Base-by-base conservation (phyloP, 257 asterid species). In the Solanum pinnatisectum region DNA sequence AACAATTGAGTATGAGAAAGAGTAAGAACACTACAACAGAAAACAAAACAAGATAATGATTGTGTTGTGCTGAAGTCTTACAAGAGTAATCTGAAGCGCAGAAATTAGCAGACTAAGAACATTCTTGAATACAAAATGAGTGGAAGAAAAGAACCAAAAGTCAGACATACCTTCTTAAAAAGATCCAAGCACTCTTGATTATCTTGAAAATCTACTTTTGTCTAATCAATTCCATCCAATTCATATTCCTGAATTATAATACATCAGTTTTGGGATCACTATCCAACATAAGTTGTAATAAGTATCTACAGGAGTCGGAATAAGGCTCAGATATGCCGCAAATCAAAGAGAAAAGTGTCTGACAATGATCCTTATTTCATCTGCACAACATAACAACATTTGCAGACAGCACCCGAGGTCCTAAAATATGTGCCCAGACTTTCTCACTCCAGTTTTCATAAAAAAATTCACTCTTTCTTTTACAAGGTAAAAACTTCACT, bases 121-220 rank as follows among this genome's bases (percentile, higher is more conserved):
- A 79, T 44, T 44, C 27, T 18, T 44, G 67, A 79, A 27, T 44
- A 67, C 39, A 27, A 79, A 79, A 79, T 86, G 22, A 60, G 56
- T 42, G 52, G 10, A 63, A 84, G 15, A 88, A 27, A 72, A 20
- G 63, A 65, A 9, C 22, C 72, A 87, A 87, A 82, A 84, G 32
- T 70, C 90, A 49, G 52, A 90, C 73, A 94, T 87, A 97, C 99
- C 96, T 94, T 95, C 94, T 97, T 99, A 68, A 95, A 94, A 77
- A 97, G 98, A 92, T 97, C 93, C 93, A 97, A 90, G 90, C 99
- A 93, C 4, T 92, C 95, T 91, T 94, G 94, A 86, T 97, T 97
- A 94, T 97, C 99, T 89, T 92, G 94, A 90, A 97, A 97, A 77
- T 93, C 95, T 87, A 97, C 92, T 88, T 92, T 97, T 88, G 94